Percentiles rank a stretch among this genome's conserved stretches.
Conservation (phyloP, 305 asterid species). For the Fraxinus ornus region DNA sequence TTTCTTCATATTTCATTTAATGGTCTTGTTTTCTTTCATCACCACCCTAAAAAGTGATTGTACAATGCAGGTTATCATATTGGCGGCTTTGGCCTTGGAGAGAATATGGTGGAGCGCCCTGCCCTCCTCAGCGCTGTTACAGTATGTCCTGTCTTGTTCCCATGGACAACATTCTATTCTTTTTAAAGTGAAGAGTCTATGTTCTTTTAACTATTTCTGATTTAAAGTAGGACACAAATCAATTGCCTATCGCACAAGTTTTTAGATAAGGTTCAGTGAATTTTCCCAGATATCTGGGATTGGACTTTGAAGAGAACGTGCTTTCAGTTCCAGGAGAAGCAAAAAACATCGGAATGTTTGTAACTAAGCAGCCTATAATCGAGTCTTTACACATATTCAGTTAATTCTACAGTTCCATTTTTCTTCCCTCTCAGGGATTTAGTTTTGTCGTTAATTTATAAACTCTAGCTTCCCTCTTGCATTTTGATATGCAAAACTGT, state of each 20-base stretch:
- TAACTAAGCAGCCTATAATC: neutral
- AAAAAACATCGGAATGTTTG: neutral
- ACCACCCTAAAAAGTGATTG: constrained; percentile 20
- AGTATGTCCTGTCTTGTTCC: constrained; percentile 43
- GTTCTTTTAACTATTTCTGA: neutral
- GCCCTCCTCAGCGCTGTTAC: constrained; percentile 65
- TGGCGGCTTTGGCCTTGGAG: constrained; percentile 92
- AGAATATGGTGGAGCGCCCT: constrained; percentile 75
- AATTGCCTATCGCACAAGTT: neutral
- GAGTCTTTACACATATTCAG: neutral
- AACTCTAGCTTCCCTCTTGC: neutral
- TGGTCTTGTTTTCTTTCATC: neutral
- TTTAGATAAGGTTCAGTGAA: neutral
- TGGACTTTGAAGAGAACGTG: constrained; percentile 6
- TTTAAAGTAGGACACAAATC: neutral
- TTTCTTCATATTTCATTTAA: constrained; percentile 4
- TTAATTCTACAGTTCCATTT: neutral
- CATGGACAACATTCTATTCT: constrained; percentile 8
- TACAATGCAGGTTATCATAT: constrained; percentile 69
- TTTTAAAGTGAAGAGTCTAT: neutral
- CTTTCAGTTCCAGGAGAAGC: neutral
- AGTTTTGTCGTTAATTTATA: neutral
- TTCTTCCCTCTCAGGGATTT: neutral
- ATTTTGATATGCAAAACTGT: neutral
- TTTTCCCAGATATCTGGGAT: constrained; percentile 1